phyloP scores from a whole-genome alignment of 345 rosid genomes.

The Cardamine resedifolia region DNA sequence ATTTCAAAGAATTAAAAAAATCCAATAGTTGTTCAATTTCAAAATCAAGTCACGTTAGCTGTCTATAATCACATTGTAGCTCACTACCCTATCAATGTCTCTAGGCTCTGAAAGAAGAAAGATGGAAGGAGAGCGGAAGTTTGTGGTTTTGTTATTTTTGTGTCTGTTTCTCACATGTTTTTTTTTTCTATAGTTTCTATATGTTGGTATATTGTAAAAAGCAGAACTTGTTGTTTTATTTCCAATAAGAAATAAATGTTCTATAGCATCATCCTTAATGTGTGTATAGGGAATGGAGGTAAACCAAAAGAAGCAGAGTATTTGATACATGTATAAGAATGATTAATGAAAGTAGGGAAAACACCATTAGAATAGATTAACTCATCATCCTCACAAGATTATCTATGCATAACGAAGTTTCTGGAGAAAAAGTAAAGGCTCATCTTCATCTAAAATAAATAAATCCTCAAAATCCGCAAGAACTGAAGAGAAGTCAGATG shows the following conservation, averaged over 20 bases:
- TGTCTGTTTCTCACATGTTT: slow-evolving; percentile 9
- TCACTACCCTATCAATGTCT: slow-evolving; percentile 51
- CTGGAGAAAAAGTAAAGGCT: neutral
- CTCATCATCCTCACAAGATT: neutral
- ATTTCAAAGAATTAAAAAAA: no score
- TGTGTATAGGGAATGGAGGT: neutral
- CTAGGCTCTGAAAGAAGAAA: slow-evolving; percentile 53
- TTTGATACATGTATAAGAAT: neutral
- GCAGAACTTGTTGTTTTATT: slow-evolving; percentile 13
- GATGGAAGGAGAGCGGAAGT: neutral
- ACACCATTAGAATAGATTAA: neutral
- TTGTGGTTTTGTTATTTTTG: neutral
- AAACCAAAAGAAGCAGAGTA: neutral
- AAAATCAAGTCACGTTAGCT: no score
- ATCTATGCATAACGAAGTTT: neutral
- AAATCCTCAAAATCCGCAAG: neutral
- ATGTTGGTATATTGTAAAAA: slow-evolving; percentile 27
- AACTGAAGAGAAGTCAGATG: neutral
- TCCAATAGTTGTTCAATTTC: no score
- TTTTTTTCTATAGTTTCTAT: slow-evolving; percentile 1
- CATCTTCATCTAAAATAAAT: no score
- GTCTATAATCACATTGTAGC: slow-evolving; percentile 67
- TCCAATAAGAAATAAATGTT: slow-evolving; percentile 32
- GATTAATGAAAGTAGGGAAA: neutral
- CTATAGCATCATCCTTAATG: neutral